Base-by-base conservation (phyloP, 192 early-diverging fungal species). In the Entophlyctis luteolus region DNA sequence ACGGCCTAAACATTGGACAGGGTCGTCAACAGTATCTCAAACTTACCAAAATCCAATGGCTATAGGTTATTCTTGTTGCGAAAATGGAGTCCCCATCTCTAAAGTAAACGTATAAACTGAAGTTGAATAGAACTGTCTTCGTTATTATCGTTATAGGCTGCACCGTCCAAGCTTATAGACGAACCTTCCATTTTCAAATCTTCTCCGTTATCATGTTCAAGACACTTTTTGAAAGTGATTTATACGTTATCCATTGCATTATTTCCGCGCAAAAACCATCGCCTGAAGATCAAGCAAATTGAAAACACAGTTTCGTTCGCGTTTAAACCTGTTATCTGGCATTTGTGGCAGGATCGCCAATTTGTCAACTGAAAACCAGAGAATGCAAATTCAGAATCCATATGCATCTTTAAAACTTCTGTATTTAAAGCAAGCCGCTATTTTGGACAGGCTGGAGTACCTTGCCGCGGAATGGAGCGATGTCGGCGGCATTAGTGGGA, bases 41-140 rank as follows among this genome's bases (percentile, higher is more conserved):
- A n/a, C n/a, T n/a, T n/a, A n/a, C n/a, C n/a, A n/a, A n/a, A n/a
- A n/a, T n/a, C n/a, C n/a, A n/a, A n/a, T n/a, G n/a, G n/a, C n/a
- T n/a, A n/a, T n/a, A n/a, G n/a, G 95, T 96, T 58, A 98, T 93
- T 39, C 95, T 83, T 22, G 92, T 91, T 31, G 95, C 94, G 42
- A 98, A 78, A 58, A 91, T 86, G 3, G 86, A 84, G 71, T 95
- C 93, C 55, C 95, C 95, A 48, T 87, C 87, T 74, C 78, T 86
- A 55, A 98, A 94, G 65, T 95, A 93, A 33, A 94, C 82, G 52
- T 93, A 76, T 28, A 89, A 87, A 63, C 77, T 83, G 79, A 90
- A 92, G 74, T 95, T 96, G 73, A 96, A 95, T 16, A 96, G 83
- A 2, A 96, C 67, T 31, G 94, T 90, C 45, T 90, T 87, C 66